These are phyloP conservation scores for Apiospora arundinis DNA, from an alignment of 2,329 filamentous ascomycete genomes.

Conservation along the genomic window DNA sequence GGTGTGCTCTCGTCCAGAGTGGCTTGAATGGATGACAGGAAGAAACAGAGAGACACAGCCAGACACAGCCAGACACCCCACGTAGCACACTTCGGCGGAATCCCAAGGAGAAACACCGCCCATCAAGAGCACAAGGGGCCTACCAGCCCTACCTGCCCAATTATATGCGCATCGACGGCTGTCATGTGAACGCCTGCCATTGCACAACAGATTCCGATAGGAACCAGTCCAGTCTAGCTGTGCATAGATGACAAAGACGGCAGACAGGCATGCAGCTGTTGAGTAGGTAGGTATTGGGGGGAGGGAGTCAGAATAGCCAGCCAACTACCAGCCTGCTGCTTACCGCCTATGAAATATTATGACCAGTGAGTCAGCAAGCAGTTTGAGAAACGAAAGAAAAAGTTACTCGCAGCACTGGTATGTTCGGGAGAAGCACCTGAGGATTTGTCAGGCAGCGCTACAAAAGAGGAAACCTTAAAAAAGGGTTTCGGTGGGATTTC, in stretches of 20 bases:
- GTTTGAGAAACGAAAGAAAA: not conserved
- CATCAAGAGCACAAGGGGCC: constrained; percentile 1
- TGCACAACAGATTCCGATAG: not conserved
- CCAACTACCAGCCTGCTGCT: not conserved
- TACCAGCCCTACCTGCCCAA: constrained; percentile 10
- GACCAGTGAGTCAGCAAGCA: not conserved
- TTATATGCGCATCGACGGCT: constrained; percentile 3
- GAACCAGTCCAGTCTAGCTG: not conserved
- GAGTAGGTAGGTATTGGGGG: not conserved
- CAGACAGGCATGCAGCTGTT: not conserved
- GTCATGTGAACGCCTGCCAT: constrained; percentile 2
- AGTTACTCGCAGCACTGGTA: not conserved
- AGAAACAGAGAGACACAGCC: not conserved
- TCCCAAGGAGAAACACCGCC: not conserved
- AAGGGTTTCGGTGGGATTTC: not conserved
- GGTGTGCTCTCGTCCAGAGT: not conserved
- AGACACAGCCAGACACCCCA: not conserved
- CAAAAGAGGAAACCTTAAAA: not conserved
- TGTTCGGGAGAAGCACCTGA: not conserved
- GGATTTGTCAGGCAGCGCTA: not conserved
- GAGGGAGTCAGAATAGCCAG: not conserved
- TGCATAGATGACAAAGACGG: constrained; percentile 16
- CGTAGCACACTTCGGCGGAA: constrained; percentile 4
- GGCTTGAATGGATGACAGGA: not conserved
- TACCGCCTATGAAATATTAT: not conserved